These are phyloP conservation scores for Blepharisma japonicum DNA, from an alignment of 73 alveolate genomes.

Conservation along the genomic window DNA sequence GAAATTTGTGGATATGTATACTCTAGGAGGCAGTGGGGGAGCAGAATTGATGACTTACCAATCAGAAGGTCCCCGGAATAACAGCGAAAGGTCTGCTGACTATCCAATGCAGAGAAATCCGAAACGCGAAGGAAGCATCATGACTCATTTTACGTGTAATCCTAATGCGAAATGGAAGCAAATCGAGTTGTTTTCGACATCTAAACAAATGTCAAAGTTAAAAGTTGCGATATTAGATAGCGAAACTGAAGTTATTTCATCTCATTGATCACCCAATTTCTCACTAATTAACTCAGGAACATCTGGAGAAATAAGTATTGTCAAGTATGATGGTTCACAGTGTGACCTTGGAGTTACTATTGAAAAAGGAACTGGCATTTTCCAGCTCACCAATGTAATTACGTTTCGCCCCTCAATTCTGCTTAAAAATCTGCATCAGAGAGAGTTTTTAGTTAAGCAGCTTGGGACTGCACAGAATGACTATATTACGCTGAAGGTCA, in stretches of 20 bases:
- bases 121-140: no score
- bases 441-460: constrained; percentile 4
- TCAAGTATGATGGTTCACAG: neutral
- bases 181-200: neutral
- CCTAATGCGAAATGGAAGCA: neutral
- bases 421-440: neutral
- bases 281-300: constrained; percentile 26
- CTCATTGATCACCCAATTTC: constrained; percentile 18
- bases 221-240: neutral
- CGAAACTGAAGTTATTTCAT: neutral
- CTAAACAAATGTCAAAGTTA: neutral
- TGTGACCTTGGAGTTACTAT: constrained; percentile 30
- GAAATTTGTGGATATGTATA: no score
- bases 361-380: constrained; percentile 25
- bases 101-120: no score
- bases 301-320: constrained; percentile 22
- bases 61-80: no score
- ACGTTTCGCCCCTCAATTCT: constrained; percentile 8
- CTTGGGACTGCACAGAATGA: neutral
- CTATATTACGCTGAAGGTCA: neutral
- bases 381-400: constrained; percentile 21
- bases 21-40: no score
- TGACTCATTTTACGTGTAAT: no score
- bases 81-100: no score
- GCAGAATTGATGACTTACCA: no score